These are phyloP conservation scores for Trametes sanguinea DNA, from an alignment of 768 basidiomycete genomes.

Conservation along the genomic window DNA sequence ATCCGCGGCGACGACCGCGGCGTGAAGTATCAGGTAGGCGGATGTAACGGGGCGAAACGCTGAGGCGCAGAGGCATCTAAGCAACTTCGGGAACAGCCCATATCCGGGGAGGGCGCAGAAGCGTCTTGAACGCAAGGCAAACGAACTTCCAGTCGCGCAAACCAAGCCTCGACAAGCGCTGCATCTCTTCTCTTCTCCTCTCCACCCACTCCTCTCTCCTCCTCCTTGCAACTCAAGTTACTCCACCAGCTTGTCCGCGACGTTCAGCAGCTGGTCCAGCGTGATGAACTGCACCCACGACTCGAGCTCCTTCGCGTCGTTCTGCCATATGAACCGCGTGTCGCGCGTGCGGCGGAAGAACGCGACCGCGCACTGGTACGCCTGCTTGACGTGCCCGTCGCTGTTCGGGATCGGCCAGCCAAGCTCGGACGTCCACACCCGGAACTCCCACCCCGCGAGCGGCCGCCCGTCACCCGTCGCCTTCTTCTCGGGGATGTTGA, in stretches of 20 bases:
- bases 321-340: constrained; percentile 72
- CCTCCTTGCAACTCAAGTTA: constrained; percentile 25
- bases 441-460: constrained; percentile 83
- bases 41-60: no score
- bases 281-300: constrained; percentile 85
- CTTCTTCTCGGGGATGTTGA: constrained; percentile 65
- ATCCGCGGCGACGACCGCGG: no score
- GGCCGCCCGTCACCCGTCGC: constrained; percentile 70
- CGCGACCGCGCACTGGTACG: constrained; percentile 76
- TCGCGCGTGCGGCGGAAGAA: constrained; percentile 71
- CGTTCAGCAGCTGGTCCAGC: constrained; percentile 79
- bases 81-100: no score
- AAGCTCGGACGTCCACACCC: constrained; percentile 72
- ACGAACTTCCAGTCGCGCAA: no score
- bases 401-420: constrained; percentile 56
- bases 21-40: no score
- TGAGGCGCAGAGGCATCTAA: no score
- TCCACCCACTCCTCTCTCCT: not conserved
- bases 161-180: not conserved
- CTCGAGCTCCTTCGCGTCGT: constrained; percentile 64
- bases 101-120: no score
- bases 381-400: constrained; percentile 58
- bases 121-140: no score
- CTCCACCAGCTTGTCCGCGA: constrained; percentile 74
- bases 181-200: not conserved